Conservation (phyloP, 352 stramenopile species). For the Phytopythium oedochilum region DNA sequence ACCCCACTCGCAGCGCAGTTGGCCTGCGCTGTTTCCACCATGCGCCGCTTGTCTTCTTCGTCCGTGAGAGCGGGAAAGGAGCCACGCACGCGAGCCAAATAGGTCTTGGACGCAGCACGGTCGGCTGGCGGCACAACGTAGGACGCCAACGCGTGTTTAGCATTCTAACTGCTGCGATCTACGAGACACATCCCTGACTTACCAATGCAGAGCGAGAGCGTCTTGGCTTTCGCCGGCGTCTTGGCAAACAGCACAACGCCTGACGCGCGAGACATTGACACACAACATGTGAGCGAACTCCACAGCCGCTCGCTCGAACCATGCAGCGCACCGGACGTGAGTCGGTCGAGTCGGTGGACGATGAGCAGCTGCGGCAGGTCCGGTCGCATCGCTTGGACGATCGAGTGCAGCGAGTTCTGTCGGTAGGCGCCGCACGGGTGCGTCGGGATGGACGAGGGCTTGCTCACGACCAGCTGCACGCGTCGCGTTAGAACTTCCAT, state of each 20-base stretch:
- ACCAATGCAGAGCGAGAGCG: conserved; percentile 72
- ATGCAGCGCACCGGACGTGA: conserved; percentile 85
- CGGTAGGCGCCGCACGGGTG: conserved; percentile 95
- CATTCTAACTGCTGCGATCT: too few relatives aligned
- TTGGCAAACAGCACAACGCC: conserved; percentile 85
- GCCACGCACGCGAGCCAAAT: conserved; percentile 92
- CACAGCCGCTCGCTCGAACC: background rate
- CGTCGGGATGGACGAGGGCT: conserved; percentile 92
- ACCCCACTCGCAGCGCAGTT: conserved; percentile 46
- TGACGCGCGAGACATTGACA: conserved; percentile 7
- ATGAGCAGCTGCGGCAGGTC: conserved; percentile 78
- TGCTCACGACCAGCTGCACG: conserved; percentile 71
- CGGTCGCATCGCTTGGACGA: conserved; percentile 62
- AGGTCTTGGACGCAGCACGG: conserved; percentile 90
- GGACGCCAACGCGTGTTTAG: background rate
- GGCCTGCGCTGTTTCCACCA: conserved; percentile 29
- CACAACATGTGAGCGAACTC: background rate
- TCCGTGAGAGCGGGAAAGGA: conserved; percentile 70
- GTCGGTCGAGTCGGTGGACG: conserved; percentile 94
- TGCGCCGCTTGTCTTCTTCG: conserved; percentile 23
- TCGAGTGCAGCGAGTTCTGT: conserved; percentile 92
- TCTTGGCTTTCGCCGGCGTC: conserved; percentile 60
- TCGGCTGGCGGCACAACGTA: conserved; percentile 34
- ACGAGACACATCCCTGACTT: conserved; percentile 7
- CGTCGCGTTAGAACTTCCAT: conserved; percentile 2